Evolutionary conservation across 257 asterid species (phyloP).

Genomic region (Voacanga thouarsii): DNA sequence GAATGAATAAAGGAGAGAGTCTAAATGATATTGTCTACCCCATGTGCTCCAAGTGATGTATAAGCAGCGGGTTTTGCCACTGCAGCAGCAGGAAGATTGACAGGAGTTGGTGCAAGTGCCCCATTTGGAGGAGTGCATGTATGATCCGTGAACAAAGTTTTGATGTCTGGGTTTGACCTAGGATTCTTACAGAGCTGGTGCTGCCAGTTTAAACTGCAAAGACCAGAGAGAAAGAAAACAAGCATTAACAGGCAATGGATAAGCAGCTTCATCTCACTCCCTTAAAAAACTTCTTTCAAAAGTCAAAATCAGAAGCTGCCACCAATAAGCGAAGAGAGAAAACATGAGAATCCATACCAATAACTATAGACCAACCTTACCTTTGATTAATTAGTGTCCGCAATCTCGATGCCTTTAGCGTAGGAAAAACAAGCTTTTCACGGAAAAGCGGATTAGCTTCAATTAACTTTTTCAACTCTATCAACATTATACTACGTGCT

Average conservation of each 20-base stretch:
- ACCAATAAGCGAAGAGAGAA: neutral
- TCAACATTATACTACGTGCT: conserved; percentile 93
- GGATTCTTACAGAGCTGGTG: conserved; percentile 97
- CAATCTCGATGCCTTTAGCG: conserved; percentile 84
- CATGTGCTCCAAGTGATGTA: conserved; percentile 85
- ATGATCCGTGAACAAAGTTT: conserved; percentile 86
- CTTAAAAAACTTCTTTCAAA: neutral
- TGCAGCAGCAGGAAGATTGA: conserved; percentile 69
- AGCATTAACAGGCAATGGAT: neutral
- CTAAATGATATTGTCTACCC: conserved; percentile 40
- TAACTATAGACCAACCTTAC: conserved; percentile 29
- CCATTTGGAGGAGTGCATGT: conserved; percentile 85
- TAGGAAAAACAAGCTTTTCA: conserved; percentile 89
- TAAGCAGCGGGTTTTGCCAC: conserved; percentile 74
- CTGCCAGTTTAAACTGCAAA: conserved; percentile 94
- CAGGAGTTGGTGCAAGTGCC: conserved; percentile 73
- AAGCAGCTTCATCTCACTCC: neutral
- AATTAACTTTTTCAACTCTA: conserved; percentile 88
- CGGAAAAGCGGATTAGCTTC: conserved; percentile 99
- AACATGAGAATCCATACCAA: neutral
- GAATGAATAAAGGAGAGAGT: neutral
- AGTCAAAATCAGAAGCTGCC: neutral
- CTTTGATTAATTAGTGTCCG: conserved; percentile 94
- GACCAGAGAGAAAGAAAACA: conserved; percentile 5
- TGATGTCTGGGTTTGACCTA: conserved; percentile 93